phyloP scores from a whole-genome alignment of 2,329 filamentous ascomycete species.

The Beauveria brongniartii region DNA sequence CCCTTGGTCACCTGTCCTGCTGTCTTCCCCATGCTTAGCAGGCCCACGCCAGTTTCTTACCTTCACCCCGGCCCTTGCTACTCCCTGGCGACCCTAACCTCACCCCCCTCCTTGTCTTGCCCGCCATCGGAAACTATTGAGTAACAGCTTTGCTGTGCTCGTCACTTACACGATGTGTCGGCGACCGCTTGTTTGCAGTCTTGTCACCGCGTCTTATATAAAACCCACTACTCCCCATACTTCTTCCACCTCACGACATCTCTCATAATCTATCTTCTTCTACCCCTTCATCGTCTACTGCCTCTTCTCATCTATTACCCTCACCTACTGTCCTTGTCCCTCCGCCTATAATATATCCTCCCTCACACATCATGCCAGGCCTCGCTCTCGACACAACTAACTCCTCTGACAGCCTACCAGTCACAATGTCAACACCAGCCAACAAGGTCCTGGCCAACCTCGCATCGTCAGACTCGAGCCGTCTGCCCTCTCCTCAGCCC shows the following conservation, averaged over 20 bases:
- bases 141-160: constrained; percentile 11
- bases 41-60: background rate
- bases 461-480: constrained; percentile 35
- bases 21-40: constrained; percentile 4
- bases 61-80: background rate
- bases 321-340: background rate
- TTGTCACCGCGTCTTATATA: constrained; percentile 6
- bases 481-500: constrained; percentile 78
- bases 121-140: constrained; percentile 12
- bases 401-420: constrained; percentile 11
- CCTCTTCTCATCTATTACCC: background rate
- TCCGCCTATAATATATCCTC: constrained; percentile 5
- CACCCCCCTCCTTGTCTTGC: constrained; percentile 2
- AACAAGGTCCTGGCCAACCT: constrained; percentile 35
- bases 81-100: background rate
- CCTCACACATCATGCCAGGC: constrained; percentile 7
- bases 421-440: constrained; percentile 26
- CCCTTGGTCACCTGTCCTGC: constrained; percentile 3
- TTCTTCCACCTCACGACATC: background rate
- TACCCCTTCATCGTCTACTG: background rate
- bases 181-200: constrained; percentile 16
- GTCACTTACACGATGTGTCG: constrained; percentile 22
- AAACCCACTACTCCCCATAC: constrained; percentile 3
- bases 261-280: background rate
- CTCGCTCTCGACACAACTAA: constrained; percentile 12